These are phyloP conservation scores for Malus fusca DNA, from an alignment of 306 rosid species.

Conservation along the genomic window DNA sequence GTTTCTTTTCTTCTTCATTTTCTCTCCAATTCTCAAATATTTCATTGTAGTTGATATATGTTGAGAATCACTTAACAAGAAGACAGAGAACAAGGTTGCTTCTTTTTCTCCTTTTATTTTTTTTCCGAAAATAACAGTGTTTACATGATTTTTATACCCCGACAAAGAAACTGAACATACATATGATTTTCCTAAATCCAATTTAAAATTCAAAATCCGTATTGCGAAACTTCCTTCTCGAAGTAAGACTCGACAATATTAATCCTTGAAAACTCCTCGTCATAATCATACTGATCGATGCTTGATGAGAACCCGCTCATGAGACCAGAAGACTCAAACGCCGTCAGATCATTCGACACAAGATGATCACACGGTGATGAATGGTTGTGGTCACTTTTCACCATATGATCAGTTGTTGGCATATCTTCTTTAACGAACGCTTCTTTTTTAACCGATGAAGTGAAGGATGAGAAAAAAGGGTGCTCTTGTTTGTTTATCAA, in stretches of 20 bases:
- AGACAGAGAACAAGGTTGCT: neutral
- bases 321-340: neutral
- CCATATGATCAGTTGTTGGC: constrained; percentile 1
- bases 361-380: neutral
- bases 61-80: neutral
- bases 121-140: neutral
- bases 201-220: neutral
- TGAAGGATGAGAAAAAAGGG: constrained; percentile 12
- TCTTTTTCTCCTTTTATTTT: neutral
- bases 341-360: neutral
- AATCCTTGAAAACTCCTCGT: neutral
- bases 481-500: neutral
- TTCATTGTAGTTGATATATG: too few relatives aligned
- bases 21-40: too few relatives aligned
- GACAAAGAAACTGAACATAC: neutral
- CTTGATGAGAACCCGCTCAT: neutral
- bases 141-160: neutral
- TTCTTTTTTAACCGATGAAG: neutral
- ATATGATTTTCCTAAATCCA: neutral
- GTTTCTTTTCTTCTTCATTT: too few relatives aligned
- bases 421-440: neutral
- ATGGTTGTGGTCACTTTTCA: neutral
- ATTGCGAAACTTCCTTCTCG: neutral
- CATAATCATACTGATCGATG: neutral
- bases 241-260: neutral